phyloP scores from a whole-genome alignment of 1,139 yeast species.

The Barnettozyma hawaiiensis region DNA sequence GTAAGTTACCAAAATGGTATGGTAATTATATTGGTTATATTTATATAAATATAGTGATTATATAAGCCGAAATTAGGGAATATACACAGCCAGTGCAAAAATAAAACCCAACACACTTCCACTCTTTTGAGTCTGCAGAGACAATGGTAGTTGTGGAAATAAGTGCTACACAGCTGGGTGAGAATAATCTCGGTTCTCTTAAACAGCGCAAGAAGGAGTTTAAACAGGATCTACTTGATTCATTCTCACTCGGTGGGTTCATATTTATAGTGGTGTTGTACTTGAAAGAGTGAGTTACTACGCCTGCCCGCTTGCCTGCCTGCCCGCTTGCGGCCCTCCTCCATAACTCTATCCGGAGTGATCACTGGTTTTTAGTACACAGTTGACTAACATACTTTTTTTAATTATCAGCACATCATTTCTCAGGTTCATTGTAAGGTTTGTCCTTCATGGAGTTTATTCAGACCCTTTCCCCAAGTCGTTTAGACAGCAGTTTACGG shows the following conservation, averaged over 20 bases:
- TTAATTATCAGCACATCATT: conserved; percentile 24
- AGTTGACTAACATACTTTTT: no score
- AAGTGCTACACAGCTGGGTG: conserved; percentile 11
- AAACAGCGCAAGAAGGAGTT: conserved; percentile 27
- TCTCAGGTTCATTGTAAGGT: conserved; percentile 22
- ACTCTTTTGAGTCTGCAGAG: neutral
- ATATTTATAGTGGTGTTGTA: conserved; percentile 26
- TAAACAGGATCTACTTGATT: conserved; percentile 18
- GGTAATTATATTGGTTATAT: no score
- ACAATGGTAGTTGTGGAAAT: conserved; percentile 14
- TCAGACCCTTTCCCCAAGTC: conserved; percentile 31
- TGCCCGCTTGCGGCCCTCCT: no score
- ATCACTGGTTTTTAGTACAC: no score
- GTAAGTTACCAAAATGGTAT: no score
- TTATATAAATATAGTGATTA: no score
- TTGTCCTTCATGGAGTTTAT: conserved; percentile 28
- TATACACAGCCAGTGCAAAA: no score
- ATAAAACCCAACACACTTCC: no score
- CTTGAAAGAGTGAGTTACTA: conserved; percentile 21
- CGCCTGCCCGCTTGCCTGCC: no score
- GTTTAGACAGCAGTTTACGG: conserved; percentile 15
- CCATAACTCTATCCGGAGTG: no score
- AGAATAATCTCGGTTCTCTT: conserved; percentile 25
- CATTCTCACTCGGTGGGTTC: conserved; percentile 27
- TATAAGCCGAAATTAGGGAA: no score